These are phyloP conservation scores for Blastomyces parvus DNA, from an alignment of 2,329 filamentous ascomycete species.

Conservation along the genomic window DNA sequence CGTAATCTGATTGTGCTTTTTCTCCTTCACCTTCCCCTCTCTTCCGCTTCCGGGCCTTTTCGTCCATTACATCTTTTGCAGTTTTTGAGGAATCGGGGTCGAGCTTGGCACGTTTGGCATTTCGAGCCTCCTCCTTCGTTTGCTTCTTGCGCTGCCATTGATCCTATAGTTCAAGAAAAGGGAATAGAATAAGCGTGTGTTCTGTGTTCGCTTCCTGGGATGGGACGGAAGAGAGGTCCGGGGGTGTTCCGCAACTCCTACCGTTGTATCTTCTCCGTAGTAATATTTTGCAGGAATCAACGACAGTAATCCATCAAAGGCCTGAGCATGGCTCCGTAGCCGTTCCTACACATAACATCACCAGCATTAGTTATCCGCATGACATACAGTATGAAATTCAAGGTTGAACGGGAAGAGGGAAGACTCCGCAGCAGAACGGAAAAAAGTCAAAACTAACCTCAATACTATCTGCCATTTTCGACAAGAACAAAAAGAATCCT, in stretches of 20 bases:
- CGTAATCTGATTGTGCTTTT: conserved; percentile 32
- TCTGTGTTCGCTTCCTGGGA: background rate
- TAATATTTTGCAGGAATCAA: conserved; percentile 86
- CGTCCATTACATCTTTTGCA: conserved; percentile 87
- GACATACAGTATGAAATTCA: background rate
- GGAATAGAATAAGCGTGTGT: conserved; percentile 9
- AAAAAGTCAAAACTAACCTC: conserved; percentile 13
- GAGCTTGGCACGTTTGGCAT: conserved; percentile 77
- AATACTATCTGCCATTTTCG: conserved; percentile 16
- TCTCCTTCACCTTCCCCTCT: conserved; percentile 50
- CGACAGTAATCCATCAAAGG: conserved; percentile 78
- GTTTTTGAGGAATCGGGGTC: conserved; percentile 85
- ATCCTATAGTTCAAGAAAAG: conserved; percentile 47
- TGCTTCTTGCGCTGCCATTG: conserved; percentile 96
- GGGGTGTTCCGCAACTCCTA: conserved; percentile 42
- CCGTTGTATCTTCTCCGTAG: conserved; percentile 74
- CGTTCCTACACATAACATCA: conserved; percentile 33
- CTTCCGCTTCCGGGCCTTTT: conserved; percentile 72
- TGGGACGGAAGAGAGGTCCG: background rate
- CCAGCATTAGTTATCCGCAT: conserved; percentile 17
- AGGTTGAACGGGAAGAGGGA: background rate
- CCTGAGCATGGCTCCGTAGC: conserved; percentile 51
- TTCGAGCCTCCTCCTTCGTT: conserved; percentile 75
- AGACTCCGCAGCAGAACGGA: background rate
- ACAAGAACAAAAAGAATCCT: background rate